These are phyloP conservation scores for Suhomyces emberorum DNA, from an alignment of 805 yeast species.

Conservation along the genomic window DNA sequence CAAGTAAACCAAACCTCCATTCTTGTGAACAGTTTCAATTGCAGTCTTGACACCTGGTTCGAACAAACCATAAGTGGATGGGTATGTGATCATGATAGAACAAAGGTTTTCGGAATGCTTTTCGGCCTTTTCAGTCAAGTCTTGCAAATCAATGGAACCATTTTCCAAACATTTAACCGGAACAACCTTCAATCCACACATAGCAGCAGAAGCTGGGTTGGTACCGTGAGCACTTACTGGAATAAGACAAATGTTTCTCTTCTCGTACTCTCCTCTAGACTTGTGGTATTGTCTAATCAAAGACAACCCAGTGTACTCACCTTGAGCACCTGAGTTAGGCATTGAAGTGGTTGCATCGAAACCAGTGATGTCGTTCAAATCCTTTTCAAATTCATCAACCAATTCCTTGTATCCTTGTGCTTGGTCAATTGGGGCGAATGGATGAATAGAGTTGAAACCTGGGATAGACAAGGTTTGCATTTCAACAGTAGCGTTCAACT, in stretches of 20 bases:
- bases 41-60: slow-evolving; percentile 89
- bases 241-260: slow-evolving; percentile 84
- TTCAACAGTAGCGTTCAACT: slow-evolving; percentile 89
- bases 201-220: slow-evolving; percentile 97
- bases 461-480: slow-evolving; percentile 96
- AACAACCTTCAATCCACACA: slow-evolving; percentile 93
- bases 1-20: slow-evolving; percentile 94
- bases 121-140: slow-evolving; percentile 68
- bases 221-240: slow-evolving; percentile 99
- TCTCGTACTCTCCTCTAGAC: slow-evolving; percentile 58
- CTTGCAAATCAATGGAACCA: slow-evolving; percentile 83
- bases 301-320: slow-evolving; percentile 92
- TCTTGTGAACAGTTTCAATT: slow-evolving; percentile 74
- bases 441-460: slow-evolving; percentile 84
- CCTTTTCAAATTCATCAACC: slow-evolving; percentile 72
- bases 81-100: slow-evolving; percentile 94
- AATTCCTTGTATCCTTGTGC: slow-evolving; percentile 83
- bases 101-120: slow-evolving; percentile 71
- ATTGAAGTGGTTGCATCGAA: slow-evolving; percentile 85
- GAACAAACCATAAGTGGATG: slow-evolving; percentile 94
- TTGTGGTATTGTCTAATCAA: slow-evolving; percentile 77
- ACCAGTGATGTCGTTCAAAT: slow-evolving; percentile 89
- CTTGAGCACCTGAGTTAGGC: slow-evolving; percentile 99
- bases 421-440: slow-evolving; percentile 87
- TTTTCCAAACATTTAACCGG: slow-evolving; percentile 82